Conservation (phyloP, 2,329 filamentous ascomycete genomes). For the Aspergillus pseudotamarii region DNA sequence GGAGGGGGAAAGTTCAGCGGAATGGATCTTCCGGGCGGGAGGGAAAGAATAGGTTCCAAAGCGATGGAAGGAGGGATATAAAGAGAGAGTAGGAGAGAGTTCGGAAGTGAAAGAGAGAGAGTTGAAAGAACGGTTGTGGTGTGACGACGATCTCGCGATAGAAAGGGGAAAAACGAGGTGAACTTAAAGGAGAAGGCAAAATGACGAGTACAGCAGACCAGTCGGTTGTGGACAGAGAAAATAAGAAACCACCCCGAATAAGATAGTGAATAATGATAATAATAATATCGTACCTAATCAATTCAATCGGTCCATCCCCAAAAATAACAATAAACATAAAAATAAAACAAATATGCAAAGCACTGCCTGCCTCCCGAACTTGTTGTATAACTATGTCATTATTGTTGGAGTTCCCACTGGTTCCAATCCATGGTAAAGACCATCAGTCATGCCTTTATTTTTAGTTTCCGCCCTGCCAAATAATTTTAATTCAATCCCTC, state of each 20-base stretch:
- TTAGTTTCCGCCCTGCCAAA: constrained; percentile 18
- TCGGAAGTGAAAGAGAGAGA: not conserved
- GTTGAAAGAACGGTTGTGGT: constrained; percentile 5
- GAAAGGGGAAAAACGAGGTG: constrained; percentile 28
- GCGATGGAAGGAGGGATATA: not conserved
- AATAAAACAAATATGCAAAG: not conserved
- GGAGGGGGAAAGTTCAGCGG: not conserved
- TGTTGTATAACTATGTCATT: not conserved
- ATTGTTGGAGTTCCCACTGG: not conserved
- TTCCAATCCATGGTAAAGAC: not conserved
- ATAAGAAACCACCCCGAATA: not conserved
- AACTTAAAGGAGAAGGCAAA: constrained; percentile 24
- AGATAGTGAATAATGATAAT: not conserved
- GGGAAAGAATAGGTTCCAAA: not conserved
- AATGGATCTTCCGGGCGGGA: constrained; percentile 5
- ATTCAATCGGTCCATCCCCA: not conserved
- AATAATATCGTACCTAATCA: not conserved
- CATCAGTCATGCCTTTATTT: constrained; percentile 16
- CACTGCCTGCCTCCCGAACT: too few relatives aligned
- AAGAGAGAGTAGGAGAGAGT: not conserved
- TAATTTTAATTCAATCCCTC: constrained; percentile 1
- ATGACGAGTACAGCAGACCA: constrained; percentile 4
- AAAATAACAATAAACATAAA: not conserved
- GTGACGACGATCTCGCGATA: constrained; percentile 14
- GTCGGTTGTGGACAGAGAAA: not conserved